Evolutionary conservation across 345 rosid genomes (phyloP).

Genomic region (Laguncularia racemosa): DNA sequence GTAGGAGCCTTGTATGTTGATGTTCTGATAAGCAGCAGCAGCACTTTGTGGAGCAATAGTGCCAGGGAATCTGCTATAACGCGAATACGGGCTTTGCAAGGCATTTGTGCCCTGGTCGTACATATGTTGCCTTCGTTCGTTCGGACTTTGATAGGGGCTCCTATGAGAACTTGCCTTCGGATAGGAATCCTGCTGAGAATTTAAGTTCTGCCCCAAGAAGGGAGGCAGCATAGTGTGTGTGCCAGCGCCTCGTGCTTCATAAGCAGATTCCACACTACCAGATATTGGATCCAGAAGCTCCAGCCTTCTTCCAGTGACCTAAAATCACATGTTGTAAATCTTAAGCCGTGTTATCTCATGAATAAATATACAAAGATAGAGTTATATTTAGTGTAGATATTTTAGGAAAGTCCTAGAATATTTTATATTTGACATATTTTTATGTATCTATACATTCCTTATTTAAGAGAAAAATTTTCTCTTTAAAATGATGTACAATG

Average conservation of each 20-base stretch:
- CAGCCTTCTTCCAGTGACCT: conserved; percentile 30
- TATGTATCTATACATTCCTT: no score
- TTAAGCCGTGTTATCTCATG: no score
- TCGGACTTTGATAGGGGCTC: conserved; percentile 8
- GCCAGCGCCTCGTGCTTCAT: conserved; percentile 17
- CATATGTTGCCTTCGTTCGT: not conserved
- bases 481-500: no score
- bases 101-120: conserved; percentile 5
- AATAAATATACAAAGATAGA: no score
- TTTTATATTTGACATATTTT: no score
- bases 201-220: conserved; percentile 20
- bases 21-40: conserved; percentile 10
- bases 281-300: conserved; percentile 23
- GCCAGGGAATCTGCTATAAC: conserved; percentile 15
- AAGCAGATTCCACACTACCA: conserved; percentile 17
- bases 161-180: conserved; percentile 4
- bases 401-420: no score
- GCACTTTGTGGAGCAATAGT: conserved; percentile 11
- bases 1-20: conserved; percentile 20
- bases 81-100: conserved; percentile 21
- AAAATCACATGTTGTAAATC: not conserved
- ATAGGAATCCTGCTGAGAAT: conserved; percentile 17
- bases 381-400: no score
- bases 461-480: no score
- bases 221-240: conserved; percentile 14